A percentile compares a stretch with the other conserved stretches of the same genome.
Evolutionary conservation across 2,329 filamentous ascomycete genomes (phyloP).

Genomic region (Paecilomyces formosus): DNA sequence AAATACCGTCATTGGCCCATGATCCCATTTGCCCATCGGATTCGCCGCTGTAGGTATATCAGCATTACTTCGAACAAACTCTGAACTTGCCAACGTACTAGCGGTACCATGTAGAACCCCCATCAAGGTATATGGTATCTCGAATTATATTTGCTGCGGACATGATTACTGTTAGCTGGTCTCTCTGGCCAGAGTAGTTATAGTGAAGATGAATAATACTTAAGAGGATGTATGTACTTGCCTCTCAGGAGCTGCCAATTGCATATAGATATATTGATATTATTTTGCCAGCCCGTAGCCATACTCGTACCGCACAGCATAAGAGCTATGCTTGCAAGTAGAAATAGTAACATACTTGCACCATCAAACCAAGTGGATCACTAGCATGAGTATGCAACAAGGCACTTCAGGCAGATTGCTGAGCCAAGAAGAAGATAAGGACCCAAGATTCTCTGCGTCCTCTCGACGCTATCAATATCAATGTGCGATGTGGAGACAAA

Average conservation of each 20-base stretch:
- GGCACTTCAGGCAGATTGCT: not conserved
- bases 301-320: not conserved
- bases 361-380: not conserved
- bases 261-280: conserved; percentile 55
- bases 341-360: not conserved
- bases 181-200: not conserved
- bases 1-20: conserved; percentile 38
- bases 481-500: not conserved
- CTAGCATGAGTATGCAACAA: not conserved
- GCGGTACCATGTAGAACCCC: conserved; percentile 50
- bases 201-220: not conserved
- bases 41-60: conserved; percentile 25
- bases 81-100: conserved; percentile 18
- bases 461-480: not conserved
- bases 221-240: conserved; percentile 12
- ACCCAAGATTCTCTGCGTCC: not conserved
- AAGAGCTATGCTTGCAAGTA: not conserved
- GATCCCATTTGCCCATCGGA: conserved; percentile 34
- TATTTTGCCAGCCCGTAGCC: conserved; percentile 20
- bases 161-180: conserved; percentile 13
- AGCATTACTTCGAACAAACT: not conserved
- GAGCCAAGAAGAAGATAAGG: not conserved
- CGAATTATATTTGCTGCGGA: conserved; percentile 48
- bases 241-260: conserved; percentile 43
- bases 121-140: conserved; percentile 60